Evolutionary conservation across 2,329 filamentous ascomycete genomes (phyloP), one percentile per base, ranked within the genome.

Genomic region (Peltaster fructicola): DNA sequence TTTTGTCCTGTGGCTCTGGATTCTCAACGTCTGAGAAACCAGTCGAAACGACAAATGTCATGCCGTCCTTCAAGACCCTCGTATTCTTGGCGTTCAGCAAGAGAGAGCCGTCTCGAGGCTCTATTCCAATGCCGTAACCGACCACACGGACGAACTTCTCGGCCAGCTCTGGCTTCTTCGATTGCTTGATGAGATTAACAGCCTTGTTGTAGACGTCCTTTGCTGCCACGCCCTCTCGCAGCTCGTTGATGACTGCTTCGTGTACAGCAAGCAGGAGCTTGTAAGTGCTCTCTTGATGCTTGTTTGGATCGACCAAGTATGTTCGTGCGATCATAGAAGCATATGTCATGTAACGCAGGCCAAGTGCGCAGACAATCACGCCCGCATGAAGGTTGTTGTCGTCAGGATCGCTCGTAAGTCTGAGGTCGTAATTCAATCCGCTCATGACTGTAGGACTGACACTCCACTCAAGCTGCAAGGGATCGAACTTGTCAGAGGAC

Each of bases 301-400:
- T 95, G 56, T 88, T 93, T 9, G 90, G 90, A 41, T 95, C 90
- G 22, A 98, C 85, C 32, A 98, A 65, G 51, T 92, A 98, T 6
- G 90, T 95, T 36, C 88, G 73, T 8, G 78, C 82, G 38, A 98
- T 81, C 31, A 82, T 69, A 3, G 84, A 91, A 47, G 79, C 84
- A 53, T 98, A 98, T 1, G 82, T 90, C 54, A 88, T 88, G 57
- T 98, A 98, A 36, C 88, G 71, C 33, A 98, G 65, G 26, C 88
- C 88, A 53, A 98, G 71, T 1, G 79, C 80, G 5, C 82, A 79
- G 39, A 98, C 71, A 41, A 98, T 98, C 40, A 93, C 81, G 18
- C 88, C 90, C 0, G 85, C 73, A 47, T 93, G 81, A 11, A 98
- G 62, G 35, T 71, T 71, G 43, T 54, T 84, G 41, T 80, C 71